Percentiles rank a stretch among this genome's conserved stretches.
phyloP scores from a whole-genome alignment of 352 stramenopile species.

The Phytophthora aleatoria region DNA sequence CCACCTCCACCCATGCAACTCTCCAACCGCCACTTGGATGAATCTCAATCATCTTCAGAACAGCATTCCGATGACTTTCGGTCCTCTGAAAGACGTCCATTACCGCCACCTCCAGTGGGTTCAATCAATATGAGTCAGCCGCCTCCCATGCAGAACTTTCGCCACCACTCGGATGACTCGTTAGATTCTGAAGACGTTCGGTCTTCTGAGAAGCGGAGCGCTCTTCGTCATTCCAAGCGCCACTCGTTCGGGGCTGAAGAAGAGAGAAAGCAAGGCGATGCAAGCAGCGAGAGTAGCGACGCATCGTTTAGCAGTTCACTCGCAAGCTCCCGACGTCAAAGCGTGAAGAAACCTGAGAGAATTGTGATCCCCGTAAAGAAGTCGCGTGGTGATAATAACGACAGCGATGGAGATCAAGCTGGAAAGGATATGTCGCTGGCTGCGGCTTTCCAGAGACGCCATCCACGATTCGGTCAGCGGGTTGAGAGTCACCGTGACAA shows the following conservation, averaged over 20 bases:
- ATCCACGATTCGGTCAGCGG: slow-evolving; percentile 58
- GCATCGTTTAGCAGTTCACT: slow-evolving; percentile 11
- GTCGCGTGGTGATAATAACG: slow-evolving; percentile 4
- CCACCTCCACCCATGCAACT: slow-evolving; percentile 36
- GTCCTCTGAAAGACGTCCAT: neutral
- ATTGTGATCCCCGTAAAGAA: slow-evolving; percentile 21
- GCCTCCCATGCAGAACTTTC: slow-evolving; percentile 30
- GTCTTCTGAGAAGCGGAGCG: too few species aligned
- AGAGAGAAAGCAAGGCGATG: slow-evolving; percentile 33
- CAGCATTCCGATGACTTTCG: neutral
- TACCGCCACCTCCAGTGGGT: slow-evolving; percentile 44
- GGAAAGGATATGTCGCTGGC: slow-evolving; percentile 44
- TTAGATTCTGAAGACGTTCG: neutral
- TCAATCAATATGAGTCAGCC: slow-evolving; percentile 56
- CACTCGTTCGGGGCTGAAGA: slow-evolving; percentile 25
- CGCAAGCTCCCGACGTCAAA: slow-evolving; percentile 13
- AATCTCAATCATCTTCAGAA: slow-evolving; percentile 16
- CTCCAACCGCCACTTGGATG: neutral
- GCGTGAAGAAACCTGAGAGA: slow-evolving; percentile 21
- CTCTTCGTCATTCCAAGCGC: neutral
- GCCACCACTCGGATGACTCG: neutral
- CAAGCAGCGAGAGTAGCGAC: slow-evolving; percentile 14
- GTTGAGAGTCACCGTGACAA: slow-evolving; percentile 34
- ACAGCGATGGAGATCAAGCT: slow-evolving; percentile 7
- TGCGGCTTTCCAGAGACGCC: slow-evolving; percentile 61